Evolutionary conservation across 768 basidiomycete genomes (phyloP).

Genomic region (Lactarius trivialis): DNA sequence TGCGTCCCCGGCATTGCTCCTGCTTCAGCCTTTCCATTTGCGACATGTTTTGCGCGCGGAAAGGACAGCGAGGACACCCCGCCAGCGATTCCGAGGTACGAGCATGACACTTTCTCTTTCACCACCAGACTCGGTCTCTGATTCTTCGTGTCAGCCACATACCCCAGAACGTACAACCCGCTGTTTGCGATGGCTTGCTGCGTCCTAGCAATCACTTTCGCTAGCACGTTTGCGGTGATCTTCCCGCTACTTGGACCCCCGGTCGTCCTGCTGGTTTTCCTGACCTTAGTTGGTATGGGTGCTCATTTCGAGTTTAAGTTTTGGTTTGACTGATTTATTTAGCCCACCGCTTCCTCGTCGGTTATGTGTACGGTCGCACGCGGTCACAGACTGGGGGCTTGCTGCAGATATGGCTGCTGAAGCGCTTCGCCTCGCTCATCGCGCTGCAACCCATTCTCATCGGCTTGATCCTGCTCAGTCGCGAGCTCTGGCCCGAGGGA

Average conservation of each 20-base stretch:
- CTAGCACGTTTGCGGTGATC: slow-evolving; percentile 64
- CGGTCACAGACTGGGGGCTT: slow-evolving; percentile 71
- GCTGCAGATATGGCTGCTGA: slow-evolving; percentile 68
- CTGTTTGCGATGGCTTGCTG: slow-evolving; percentile 60
- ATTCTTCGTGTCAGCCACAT: slow-evolving; percentile 45
- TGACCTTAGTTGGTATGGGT: slow-evolving; percentile 57
- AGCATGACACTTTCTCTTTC: not conserved
- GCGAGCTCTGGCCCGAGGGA: slow-evolving; percentile 66
- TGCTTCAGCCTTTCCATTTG: slow-evolving; percentile 65
- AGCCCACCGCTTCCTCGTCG: slow-evolving; percentile 78
- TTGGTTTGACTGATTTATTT: not conserved
- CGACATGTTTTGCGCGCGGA: slow-evolving; percentile 52
- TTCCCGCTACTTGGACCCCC: slow-evolving; percentile 75
- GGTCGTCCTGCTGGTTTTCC: slow-evolving; percentile 54
- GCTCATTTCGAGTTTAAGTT: not conserved
- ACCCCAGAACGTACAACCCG: slow-evolving; percentile 65
- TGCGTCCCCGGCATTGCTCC: slow-evolving; percentile 59
- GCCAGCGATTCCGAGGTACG: slow-evolving; percentile 73
- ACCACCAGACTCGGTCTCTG: not conserved
- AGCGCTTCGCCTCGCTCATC: slow-evolving; percentile 63
- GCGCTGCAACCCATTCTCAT: slow-evolving; percentile 69
- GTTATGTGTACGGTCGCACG: slow-evolving; percentile 70
- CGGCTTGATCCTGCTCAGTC: slow-evolving; percentile 63
- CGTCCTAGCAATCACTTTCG: slow-evolving; percentile 62
- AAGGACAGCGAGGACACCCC: slow-evolving; percentile 59